phyloP scores from a whole-genome alignment of 2,329 filamentous ascomycete species.

The Calonectria multiphialidica region DNA sequence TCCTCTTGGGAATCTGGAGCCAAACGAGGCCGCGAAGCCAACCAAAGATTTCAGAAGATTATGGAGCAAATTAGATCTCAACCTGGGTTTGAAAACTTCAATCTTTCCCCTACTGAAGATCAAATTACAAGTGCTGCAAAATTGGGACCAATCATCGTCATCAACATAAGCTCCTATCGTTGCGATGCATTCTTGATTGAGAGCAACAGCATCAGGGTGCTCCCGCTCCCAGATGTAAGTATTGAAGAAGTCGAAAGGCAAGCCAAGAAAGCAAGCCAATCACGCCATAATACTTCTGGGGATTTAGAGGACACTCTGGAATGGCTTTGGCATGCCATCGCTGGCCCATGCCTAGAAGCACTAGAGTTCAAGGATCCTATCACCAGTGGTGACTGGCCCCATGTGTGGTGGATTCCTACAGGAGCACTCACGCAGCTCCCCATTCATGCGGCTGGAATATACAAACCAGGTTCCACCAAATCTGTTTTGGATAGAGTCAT shows the following conservation, averaged over 20 bases:
- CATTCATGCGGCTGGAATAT: too few species aligned
- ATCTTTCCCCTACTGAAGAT: background rate
- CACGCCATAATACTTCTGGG: too few species aligned
- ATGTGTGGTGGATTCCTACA: too few species aligned
- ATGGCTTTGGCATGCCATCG: background rate
- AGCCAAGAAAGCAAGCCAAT: background rate
- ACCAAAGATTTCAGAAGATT: background rate
- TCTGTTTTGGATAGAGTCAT: too few species aligned
- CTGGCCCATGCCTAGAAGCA: background rate
- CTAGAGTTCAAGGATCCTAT: too few species aligned
- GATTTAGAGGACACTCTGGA: background rate
- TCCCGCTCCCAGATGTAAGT: background rate
- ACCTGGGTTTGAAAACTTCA: background rate
- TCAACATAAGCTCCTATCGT: background rate
- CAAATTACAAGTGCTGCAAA: background rate
- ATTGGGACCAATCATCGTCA: background rate
- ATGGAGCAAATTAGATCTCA: background rate
- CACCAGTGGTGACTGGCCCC: too few species aligned
- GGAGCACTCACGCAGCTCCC: too few species aligned
- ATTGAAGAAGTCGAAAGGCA: background rate
- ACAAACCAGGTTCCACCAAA: too few species aligned
- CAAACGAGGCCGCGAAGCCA: background rate
- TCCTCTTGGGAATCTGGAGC: background rate
- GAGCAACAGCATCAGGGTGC: background rate
- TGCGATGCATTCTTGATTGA: conserved; percentile 10